Evolutionary conservation across 441 rosid genomes (phyloP).

Genomic region (Adansonia gregorii): DNA sequence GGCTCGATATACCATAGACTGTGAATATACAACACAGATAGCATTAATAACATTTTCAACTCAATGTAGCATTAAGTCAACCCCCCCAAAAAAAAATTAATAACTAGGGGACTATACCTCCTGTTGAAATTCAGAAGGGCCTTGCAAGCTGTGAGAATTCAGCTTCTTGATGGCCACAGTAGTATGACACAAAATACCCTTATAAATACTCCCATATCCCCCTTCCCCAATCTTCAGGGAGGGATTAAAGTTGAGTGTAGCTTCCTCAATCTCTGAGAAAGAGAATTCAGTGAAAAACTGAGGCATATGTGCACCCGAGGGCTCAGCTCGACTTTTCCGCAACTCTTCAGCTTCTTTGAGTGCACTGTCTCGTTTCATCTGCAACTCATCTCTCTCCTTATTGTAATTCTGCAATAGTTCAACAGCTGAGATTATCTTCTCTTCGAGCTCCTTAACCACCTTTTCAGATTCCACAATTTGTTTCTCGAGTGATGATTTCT

Average conservation of each 20-base stretch:
- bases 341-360: constrained; percentile 89
- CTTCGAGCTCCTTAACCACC: constrained; percentile 63
- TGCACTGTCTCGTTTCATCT: constrained; percentile 75
- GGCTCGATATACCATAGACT: constrained; percentile 8
- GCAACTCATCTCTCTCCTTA: constrained; percentile 73
- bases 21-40: neutral
- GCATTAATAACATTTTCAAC: neutral
- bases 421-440: constrained; percentile 85
- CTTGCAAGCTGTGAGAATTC: constrained; percentile 79
- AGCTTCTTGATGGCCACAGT: constrained; percentile 82
- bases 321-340: constrained; percentile 61
- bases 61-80: constrained; percentile 8
- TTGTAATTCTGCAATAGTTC: constrained; percentile 68
- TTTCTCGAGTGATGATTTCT: constrained; percentile 57
- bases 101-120: constrained; percentile 63
- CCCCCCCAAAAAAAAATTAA: constrained; percentile 16
- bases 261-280: constrained; percentile 75
- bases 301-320: constrained; percentile 49
- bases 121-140: constrained; percentile 80
- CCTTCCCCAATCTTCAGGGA: constrained; percentile 91
- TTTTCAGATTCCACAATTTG: constrained; percentile 65
- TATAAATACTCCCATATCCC: constrained; percentile 90
- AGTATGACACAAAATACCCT: constrained; percentile 65
- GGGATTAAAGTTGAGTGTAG: constrained; percentile 68
- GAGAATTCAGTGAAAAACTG: constrained; percentile 75